Evolutionary conservation across 2,329 filamentous ascomycete species (phyloP).

Genomic region (Ascochyta rabiei): DNA sequence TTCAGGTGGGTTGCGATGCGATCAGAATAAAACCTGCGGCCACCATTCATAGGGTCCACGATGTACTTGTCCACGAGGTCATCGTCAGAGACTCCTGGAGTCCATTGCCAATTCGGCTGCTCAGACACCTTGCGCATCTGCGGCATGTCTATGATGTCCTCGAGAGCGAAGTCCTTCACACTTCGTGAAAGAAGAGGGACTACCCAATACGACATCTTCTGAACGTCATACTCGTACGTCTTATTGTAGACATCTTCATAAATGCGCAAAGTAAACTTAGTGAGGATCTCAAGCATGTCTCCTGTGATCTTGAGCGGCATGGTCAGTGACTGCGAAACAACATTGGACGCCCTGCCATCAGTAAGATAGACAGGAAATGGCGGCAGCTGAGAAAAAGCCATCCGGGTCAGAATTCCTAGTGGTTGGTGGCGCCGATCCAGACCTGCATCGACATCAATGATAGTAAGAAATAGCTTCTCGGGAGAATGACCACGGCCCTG

Average conservation of each 20-base stretch:
- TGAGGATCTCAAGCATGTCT: conserved; percentile 62
- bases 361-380: conserved; percentile 75
- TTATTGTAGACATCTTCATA: conserved; percentile 93
- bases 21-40: conserved; percentile 62
- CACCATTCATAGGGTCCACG: conserved; percentile 63
- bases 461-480: conserved; percentile 63
- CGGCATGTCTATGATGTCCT: conserved; percentile 65
- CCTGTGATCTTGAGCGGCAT: conserved; percentile 53
- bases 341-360: conserved; percentile 63
- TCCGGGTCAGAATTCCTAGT: conserved; percentile 73
- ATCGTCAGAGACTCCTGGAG: conserved; percentile 45
- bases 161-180: conserved; percentile 9
- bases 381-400: conserved; percentile 67
- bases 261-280: conserved; percentile 73
- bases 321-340: conserved; percentile 57
- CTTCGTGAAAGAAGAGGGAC: conserved; percentile 59
- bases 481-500: conserved; percentile 54
- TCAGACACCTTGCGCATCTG: conserved; percentile 54
- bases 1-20: conserved; percentile 59
- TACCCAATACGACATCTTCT: conserved; percentile 82
- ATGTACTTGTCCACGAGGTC: conserved; percentile 59
- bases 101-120: conserved; percentile 55
- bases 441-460: conserved; percentile 66
- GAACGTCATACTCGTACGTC: conserved; percentile 67
- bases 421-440: conserved; percentile 66